Evolutionary conservation across 306 rosid genomes (phyloP), one percentile per base, ranked within the genome.

Genomic region (Fragaria iinumae): DNA sequence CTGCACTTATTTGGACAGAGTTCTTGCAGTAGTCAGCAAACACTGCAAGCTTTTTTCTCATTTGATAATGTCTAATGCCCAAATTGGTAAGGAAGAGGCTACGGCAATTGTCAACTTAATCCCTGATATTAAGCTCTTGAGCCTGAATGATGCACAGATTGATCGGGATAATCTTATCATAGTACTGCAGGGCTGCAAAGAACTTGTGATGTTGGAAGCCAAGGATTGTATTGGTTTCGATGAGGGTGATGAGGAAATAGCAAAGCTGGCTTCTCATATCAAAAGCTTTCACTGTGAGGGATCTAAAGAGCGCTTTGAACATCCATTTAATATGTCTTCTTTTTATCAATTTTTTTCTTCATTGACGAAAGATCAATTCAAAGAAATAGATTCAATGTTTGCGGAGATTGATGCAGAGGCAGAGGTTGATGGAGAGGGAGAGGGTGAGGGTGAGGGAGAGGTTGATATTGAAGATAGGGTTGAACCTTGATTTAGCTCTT

Each of bases 121-220:
- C 29, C 75, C 47, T 4, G n/a, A 49, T 8, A 71, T 71, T 17
- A 49, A 29, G 47, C 3, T 0, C 1, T 18, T 71, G 25, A 29
- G 29, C 10, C 9, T 71, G 27, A 34, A 16, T 4, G 11, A 18
- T 41, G 75, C 63, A 49, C 1, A 1, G 0, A 50, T 71, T 32
- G 27, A 32, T 32, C 23, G 6, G 45, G 75, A 71, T 5, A 18
- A 0, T 49, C 74, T 70, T 6, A n/a, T 71, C 17, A 4, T 49
- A 17, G 9, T 71, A 29, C 62, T 71, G 63, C n/a, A 71, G 62
- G 75, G 75, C 17, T 71, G 75, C 75, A 71, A 71, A 29, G 12
- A 71, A 49, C 75, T 71, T 32, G 17, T 25, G 25, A 1, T 8
- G 5, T 49, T 71, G 27, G 63, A 71, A 0, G 63, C 47, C 47